These are phyloP conservation scores for Primulina tabacum DNA, from an alignment of 257 asterid genomes.

Conservation along the genomic window DNA sequence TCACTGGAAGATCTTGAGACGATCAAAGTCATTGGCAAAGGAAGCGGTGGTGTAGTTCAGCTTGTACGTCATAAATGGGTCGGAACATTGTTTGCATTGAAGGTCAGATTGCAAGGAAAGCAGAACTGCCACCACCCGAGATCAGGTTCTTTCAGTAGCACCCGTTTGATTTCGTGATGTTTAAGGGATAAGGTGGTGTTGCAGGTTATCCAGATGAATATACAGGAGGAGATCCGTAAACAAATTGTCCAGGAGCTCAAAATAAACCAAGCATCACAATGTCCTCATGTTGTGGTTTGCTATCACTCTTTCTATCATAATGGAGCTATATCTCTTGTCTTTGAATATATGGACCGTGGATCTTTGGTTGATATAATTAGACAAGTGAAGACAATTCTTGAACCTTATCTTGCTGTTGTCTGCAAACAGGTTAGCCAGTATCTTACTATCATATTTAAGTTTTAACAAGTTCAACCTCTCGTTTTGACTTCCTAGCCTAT, in stretches of 20 bases:
- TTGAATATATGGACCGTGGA: constrained; percentile 99
- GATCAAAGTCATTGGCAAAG: constrained; percentile 93
- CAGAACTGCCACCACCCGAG: background rate
- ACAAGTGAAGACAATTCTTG: constrained; percentile 89
- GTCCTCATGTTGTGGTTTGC: constrained; percentile 89
- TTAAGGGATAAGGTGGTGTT: constrained; percentile 18
- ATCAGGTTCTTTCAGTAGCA: background rate
- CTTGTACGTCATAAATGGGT: constrained; percentile 98
- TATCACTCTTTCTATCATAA: constrained; percentile 97
- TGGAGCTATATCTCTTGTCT: constrained; percentile 89
- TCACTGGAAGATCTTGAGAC: constrained; percentile 95
- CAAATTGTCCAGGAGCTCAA: constrained; percentile 98
- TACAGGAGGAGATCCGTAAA: constrained; percentile 94
- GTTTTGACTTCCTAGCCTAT: background rate
- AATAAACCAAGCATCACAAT: constrained; percentile 88
- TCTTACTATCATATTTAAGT: constrained; percentile 22
- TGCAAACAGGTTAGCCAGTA: constrained; percentile 77
- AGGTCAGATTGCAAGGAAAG: constrained; percentile 49
- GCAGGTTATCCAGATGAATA: constrained; percentile 95
- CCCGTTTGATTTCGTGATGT: background rate
- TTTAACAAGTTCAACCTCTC: background rate
- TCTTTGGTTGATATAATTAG: constrained; percentile 50
- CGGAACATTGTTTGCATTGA: constrained; percentile 85
- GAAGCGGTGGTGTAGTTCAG: constrained; percentile 98
- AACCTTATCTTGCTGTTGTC: constrained; percentile 88